Base-by-base conservation (phyloP, 345 rosid species). In the Citrus hindsii region DNA sequence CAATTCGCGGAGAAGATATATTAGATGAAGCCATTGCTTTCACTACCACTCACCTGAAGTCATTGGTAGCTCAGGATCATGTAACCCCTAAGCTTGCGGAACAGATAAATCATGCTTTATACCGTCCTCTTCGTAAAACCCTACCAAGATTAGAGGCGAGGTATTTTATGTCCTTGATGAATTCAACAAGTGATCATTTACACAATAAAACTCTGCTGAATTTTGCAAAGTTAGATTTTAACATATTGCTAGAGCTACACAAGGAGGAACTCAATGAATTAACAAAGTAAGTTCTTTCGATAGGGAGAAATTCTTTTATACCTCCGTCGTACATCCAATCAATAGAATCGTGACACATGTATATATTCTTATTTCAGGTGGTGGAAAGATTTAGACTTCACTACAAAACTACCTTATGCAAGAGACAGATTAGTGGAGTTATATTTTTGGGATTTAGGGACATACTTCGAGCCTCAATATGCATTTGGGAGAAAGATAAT, bases 151-250 rank as follows among this genome's bases (percentile, higher is more conserved):
- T 73, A 19, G 83, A 73, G 71, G 72, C 83, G 2, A 30, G 77
- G 64, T 48, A 69, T 19, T 83, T 56, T 75, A 76, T 85, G 16
- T 51, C 56, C 1, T 3, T 5, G 18, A 51, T 51, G 21, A 51
- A 51, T 51, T 16, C 56, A 16, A 16, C 6, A 80, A 77, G 71
- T 2, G 69, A 40, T 10, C 48, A 42, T 37, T 56, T 68, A 25
- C 72, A 67, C 14, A 72, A 62, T 16, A 22, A 27, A 33, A 48
- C 38, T 3, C 6, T 75, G 10, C 8, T 77, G 10, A 78, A 53
- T 64, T 62, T 79, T n/a, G 85, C 87, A n/a, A 82, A 81, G 71
- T 28, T 84, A 59, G 79, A 81, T 62, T 84, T 78, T 73, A 76
- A 76, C 61, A 10, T 60, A 16, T 7, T 83, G 40, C 71, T 37